Conservation (phyloP, 2,329 filamentous ascomycete genomes). For the Penicillium brasilianum region DNA sequence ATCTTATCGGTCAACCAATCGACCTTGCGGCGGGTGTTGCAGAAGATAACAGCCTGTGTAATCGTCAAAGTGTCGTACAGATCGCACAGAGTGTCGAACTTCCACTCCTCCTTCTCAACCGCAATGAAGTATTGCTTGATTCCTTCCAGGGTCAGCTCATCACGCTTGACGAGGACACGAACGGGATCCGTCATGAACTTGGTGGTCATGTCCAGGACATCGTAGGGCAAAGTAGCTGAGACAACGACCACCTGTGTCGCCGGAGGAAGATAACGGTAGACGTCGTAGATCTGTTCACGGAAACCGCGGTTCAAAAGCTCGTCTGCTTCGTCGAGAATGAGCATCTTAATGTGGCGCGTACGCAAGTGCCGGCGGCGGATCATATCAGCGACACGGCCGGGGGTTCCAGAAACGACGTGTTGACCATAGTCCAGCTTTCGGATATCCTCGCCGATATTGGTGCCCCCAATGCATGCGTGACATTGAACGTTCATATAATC, state of each 20-base stretch:
- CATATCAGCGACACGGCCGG: conserved; percentile 99
- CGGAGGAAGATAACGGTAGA: conserved; percentile 98
- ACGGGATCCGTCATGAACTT: conserved; percentile 99
- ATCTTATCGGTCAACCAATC: conserved; percentile 99
- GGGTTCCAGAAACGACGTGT: conserved; percentile 96
- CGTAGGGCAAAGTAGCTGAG: conserved; percentile 98
- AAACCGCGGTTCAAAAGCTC: conserved; percentile 99
- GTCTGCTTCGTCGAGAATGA: conserved; percentile 98
- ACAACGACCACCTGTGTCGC: conserved; percentile 98
- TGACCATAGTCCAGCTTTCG: conserved; percentile 94
- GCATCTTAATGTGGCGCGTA: conserved; percentile 99
- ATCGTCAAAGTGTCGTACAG: conserved; percentile 99
- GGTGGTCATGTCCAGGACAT: conserved; percentile 98
- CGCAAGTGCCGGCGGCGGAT: conserved; percentile 97
- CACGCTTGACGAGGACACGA: conserved; percentile 99
- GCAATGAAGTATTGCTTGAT: conserved; percentile 99
- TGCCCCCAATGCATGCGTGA: conserved; percentile 99
- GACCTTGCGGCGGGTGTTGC: conserved; percentile 99
- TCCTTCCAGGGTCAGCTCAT: conserved; percentile 98
- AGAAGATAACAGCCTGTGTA: conserved; percentile 99
- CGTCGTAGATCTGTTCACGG: conserved; percentile 99
- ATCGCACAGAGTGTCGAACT: conserved; percentile 98
- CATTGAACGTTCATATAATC: conserved; percentile 99
- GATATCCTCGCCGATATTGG: conserved; percentile 98
- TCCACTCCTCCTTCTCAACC: conserved; percentile 99